Percentiles rank a stretch among this genome's conserved stretches.
phyloP scores from a whole-genome alignment of 2,329 filamentous ascomycete species.

The Cryphonectria parasitica region DNA sequence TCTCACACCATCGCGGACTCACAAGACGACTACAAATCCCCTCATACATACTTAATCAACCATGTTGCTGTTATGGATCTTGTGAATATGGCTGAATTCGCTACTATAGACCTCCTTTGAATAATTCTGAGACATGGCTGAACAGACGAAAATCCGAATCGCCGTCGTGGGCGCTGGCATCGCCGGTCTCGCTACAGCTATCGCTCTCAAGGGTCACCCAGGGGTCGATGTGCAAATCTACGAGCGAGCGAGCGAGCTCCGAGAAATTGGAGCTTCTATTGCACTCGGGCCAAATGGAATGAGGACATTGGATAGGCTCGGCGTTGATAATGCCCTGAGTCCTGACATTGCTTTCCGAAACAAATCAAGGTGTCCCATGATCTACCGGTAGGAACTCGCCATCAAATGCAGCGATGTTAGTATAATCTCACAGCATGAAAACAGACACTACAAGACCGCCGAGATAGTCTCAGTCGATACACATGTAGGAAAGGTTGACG shows the following conservation, averaged over 20 bases:
- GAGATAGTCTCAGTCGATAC: slow-evolving; percentile 50
- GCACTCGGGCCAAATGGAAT: slow-evolving; percentile 58
- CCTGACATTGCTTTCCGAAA: slow-evolving; percentile 46
- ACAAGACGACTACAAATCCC: not conserved
- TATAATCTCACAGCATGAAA: not conserved
- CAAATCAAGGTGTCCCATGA: slow-evolving; percentile 47
- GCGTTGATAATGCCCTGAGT: slow-evolving; percentile 49
- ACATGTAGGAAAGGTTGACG: slow-evolving; percentile 43
- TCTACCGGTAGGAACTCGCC: slow-evolving; percentile 43
- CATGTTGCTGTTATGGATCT: not conserved
- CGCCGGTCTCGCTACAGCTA: slow-evolving; percentile 52
- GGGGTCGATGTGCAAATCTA: slow-evolving; percentile 52
- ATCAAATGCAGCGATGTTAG: not conserved
- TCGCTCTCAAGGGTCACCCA: slow-evolving; percentile 42
- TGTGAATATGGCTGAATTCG: not conserved
- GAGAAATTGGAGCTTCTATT: slow-evolving; percentile 52
- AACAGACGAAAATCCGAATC: slow-evolving; percentile 39
- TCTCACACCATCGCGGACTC: slow-evolving; percentile 19
- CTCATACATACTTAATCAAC: not conserved
- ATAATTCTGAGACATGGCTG: not conserved
- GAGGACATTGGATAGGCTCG: slow-evolving; percentile 54
- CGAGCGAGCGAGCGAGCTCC: slow-evolving; percentile 51
- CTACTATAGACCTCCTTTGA: not conserved
- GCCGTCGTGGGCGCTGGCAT: slow-evolving; percentile 56
- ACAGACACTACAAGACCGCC: slow-evolving; percentile 47